phyloP scores from a whole-genome alignment of 2,329 filamentous ascomycete species.

The Diaporthe destruens region DNA sequence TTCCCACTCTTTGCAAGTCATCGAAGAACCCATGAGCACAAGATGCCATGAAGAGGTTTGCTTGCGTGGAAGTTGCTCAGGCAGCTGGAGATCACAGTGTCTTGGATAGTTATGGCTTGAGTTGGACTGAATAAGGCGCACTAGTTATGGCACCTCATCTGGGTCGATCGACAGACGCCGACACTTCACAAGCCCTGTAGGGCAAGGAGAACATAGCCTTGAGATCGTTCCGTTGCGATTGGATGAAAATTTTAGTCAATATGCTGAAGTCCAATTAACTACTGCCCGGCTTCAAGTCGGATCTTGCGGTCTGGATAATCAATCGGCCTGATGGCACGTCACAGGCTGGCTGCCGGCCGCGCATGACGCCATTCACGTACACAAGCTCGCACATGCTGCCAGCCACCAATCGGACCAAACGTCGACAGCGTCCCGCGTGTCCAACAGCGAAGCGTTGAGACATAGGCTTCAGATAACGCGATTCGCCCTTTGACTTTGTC shows the following conservation, averaged over 20 bases:
- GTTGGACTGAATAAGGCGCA: too few species aligned
- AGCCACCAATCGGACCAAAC: slow-evolving; percentile 9
- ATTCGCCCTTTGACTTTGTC: slow-evolving; percentile 27
- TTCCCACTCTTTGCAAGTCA: neutral
- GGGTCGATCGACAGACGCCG: neutral
- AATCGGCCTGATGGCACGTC: neutral
- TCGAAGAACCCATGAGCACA: fast-evolving
- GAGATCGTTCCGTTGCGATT: neutral
- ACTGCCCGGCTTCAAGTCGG: neutral
- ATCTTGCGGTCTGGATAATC: slow-evolving; percentile 27
- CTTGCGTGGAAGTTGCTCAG: neutral
- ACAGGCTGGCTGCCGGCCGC: slow-evolving; percentile 10
- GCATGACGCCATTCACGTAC: slow-evolving; percentile 19
- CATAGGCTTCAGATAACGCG: slow-evolving; percentile 1
- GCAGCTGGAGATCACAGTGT: neutral
- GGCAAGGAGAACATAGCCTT: neutral
- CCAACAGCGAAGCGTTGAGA: slow-evolving; percentile 6
- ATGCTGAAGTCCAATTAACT: neutral
- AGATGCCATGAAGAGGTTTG: neutral
- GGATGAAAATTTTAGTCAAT: neutral
- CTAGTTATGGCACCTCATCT: neutral
- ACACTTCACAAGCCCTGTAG: neutral
- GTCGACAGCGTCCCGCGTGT: neutral
- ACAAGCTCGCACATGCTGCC: slow-evolving; percentile 19
- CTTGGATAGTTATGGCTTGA: too few species aligned